Conservation (phyloP, 192 early-diverging fungal genomes). For the Radiomyces spectabilis region DNA sequence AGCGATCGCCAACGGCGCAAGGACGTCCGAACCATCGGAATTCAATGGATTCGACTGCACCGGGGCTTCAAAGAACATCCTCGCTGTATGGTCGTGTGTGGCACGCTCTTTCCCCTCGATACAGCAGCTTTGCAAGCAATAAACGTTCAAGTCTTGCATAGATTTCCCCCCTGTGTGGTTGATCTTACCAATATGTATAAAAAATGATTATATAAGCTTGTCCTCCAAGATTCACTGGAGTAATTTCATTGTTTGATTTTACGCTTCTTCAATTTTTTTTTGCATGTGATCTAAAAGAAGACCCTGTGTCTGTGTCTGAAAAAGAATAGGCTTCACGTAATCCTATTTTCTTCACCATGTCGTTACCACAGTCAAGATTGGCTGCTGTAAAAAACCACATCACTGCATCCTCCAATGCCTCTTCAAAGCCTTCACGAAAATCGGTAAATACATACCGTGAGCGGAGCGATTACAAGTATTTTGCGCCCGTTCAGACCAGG, state of each 20-base stretch:
- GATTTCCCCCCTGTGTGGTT: neutral
- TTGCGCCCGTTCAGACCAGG: slow-evolving; percentile 18
- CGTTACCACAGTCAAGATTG: neutral
- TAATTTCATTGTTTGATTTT: neutral
- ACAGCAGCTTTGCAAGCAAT: neutral
- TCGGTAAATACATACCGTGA: neutral
- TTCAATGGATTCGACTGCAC: neutral
- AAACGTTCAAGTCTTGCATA: neutral
- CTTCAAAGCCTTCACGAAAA: neutral
- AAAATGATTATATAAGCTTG: neutral
- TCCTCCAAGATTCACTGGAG: neutral
- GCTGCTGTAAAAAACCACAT: slow-evolving; percentile 3
- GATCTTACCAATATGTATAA: neutral
- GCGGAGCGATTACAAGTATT: slow-evolving; percentile 9
- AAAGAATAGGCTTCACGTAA: no score
- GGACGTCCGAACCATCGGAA: neutral
- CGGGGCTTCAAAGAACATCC: neutral
- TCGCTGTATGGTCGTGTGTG: slow-evolving; percentile 9
- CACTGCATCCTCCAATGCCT: neutral
- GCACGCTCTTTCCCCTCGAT: slow-evolving; percentile 3
- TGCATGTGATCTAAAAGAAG: neutral
- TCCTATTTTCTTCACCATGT: no score
- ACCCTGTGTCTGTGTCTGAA: no score
- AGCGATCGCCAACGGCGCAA: neutral
- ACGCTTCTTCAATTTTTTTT: neutral